Evolutionary conservation across 75 land plant species (phyloP).

Genomic region (Selaginella tamariscina): DNA sequence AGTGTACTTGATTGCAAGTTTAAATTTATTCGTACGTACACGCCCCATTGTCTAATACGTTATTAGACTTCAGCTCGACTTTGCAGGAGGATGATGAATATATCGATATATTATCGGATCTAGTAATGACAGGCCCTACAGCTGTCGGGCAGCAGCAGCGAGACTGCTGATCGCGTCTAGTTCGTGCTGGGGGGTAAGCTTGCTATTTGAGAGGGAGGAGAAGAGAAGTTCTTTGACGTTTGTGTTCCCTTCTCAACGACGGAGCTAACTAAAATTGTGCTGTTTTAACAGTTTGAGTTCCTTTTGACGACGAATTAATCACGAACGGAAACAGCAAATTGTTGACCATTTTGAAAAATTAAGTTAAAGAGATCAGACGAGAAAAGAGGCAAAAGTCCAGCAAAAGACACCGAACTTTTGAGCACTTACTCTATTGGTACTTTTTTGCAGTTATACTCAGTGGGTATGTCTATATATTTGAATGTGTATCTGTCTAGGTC

Average conservation of each 20-base stretch:
- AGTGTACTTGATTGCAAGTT: background rate
- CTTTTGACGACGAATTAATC: slow-evolving; percentile 89
- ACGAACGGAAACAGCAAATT: too few species aligned
- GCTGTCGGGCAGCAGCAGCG: slow-evolving; percentile 71
- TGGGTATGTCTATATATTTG: slow-evolving; percentile 42
- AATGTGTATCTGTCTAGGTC: too few species aligned
- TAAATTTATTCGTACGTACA: background rate
- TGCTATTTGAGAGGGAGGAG: background rate
- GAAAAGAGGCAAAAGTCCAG: slow-evolving; percentile 5
- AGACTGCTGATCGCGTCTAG: slow-evolving; percentile 71
- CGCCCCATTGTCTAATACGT: background rate
- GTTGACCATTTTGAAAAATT: too few species aligned
- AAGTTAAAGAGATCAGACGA: background rate
- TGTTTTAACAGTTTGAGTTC: slow-evolving; percentile 54
- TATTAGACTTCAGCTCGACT: background rate
- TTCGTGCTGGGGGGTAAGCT: slow-evolving; percentile 60
- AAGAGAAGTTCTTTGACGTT: slow-evolving; percentile 1
- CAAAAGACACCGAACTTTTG: slow-evolving; percentile 62
- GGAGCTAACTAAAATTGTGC: background rate
- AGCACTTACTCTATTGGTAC: slow-evolving; percentile 89
- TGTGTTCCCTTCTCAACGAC: background rate
- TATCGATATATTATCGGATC: slow-evolving; percentile 73
- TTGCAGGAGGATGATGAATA: slow-evolving; percentile 93
- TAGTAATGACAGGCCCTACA: slow-evolving; percentile 42
- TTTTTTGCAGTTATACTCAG: slow-evolving; percentile 56